Evolutionary conservation across 805 yeast genomes (phyloP).

Genomic region (Maudiozyma turicensis): DNA sequence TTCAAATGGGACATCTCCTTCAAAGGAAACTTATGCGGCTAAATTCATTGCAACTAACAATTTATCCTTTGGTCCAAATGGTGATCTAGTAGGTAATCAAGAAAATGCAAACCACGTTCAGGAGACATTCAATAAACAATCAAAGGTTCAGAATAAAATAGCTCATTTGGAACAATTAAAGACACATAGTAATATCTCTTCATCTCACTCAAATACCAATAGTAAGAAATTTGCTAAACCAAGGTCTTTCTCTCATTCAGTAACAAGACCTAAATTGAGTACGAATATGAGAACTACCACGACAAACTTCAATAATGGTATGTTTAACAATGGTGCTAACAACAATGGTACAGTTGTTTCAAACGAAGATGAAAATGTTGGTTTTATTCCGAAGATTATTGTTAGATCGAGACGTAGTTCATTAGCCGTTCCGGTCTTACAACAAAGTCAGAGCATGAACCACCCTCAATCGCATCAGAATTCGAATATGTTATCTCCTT

Average conservation of each 20-base stretch:
- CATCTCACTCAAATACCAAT: not conserved
- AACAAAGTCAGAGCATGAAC: not conserved
- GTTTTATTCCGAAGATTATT: constrained; percentile 29
- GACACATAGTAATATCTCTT: not conserved
- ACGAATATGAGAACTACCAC: not conserved
- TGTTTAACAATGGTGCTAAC: not conserved
- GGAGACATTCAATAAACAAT: not conserved
- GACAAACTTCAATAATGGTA: not conserved
- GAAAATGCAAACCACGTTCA: not conserved
- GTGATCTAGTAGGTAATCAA: not conserved
- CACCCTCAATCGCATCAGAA: not conserved
- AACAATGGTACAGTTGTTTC: not conserved
- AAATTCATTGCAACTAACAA: not conserved
- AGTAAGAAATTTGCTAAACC: constrained; percentile 17
- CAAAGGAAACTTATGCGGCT: not conserved
- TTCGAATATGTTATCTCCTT: not conserved
- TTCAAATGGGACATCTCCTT: not conserved
- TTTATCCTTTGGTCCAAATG: not conserved
- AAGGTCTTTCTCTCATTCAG: constrained; percentile 25
- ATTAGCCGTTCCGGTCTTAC: constrained; percentile 8
- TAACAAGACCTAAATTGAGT: constrained; percentile 10
- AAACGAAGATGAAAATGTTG: constrained; percentile 24
- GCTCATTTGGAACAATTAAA: not conserved
- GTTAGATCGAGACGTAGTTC: constrained; percentile 29
- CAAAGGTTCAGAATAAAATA: not conserved